A percentile compares a stretch with the other conserved stretches of the same genome.
Conservation (phyloP, 1,139 yeast species). For the Protomyces pachydermus region DNA sequence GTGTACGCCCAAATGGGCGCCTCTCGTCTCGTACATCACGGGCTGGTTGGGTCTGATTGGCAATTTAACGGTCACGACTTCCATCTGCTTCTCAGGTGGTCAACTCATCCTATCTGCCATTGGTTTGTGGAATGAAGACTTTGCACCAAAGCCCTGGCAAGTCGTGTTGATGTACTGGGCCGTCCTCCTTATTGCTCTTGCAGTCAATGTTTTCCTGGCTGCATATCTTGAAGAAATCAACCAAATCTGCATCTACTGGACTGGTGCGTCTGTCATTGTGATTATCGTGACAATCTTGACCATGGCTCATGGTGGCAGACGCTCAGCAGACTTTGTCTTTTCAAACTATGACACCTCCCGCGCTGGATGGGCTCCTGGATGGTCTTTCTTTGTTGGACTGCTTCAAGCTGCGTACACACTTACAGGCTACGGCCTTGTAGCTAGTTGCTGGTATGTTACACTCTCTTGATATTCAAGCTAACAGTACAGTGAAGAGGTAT, state of each 20-base stretch:
- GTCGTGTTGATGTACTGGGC: constrained; percentile 27
- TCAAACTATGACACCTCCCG: constrained; percentile 17
- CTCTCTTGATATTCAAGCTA: neutral
- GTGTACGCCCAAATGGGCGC: constrained; percentile 44
- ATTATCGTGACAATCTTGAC: constrained; percentile 10
- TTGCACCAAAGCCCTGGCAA: constrained; percentile 17
- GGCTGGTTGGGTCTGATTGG: constrained; percentile 27
- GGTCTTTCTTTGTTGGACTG: constrained; percentile 48
- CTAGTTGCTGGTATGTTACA: constrained; percentile 35
- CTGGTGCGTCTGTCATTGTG: constrained; percentile 25
- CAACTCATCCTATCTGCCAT: constrained; percentile 22
- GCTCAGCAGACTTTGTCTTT: constrained; percentile 18
- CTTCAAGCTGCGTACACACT: constrained; percentile 75
- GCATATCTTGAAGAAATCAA: constrained; percentile 15
- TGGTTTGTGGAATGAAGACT: constrained; percentile 18
- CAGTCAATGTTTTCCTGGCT: constrained; percentile 22
- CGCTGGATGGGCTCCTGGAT: constrained; percentile 25
- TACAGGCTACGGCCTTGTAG: constrained; percentile 77
- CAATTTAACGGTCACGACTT: constrained; percentile 22
- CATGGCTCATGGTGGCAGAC: constrained; percentile 16
- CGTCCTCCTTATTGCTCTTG: constrained; percentile 18
- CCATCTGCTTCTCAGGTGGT: constrained; percentile 25
- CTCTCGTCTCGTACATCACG: constrained; percentile 13
- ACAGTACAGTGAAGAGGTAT: constrained; percentile 62
- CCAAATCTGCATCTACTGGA: constrained; percentile 25